These are phyloP conservation scores for Ustilago vetiveriae DNA, from an alignment of 1,284 basidiomycete genomes.

Conservation along the genomic window DNA sequence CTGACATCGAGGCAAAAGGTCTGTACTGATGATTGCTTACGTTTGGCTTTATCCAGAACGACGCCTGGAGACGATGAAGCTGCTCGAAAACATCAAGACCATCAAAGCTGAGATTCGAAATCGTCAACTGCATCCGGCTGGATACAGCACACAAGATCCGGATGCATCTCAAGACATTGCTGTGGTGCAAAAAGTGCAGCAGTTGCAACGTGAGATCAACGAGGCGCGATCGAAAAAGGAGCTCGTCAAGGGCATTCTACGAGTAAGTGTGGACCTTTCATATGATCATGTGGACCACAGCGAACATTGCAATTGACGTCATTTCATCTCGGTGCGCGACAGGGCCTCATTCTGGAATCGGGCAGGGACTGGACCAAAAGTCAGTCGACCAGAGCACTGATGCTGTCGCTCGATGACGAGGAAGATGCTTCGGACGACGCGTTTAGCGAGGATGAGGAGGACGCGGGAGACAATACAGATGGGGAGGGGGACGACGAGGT, in stretches of 20 bases:
- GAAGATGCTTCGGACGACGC: slow-evolving; percentile 49
- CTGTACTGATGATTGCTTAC: neutral
- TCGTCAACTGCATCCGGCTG: slow-evolving; percentile 28
- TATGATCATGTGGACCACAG: too few species aligned
- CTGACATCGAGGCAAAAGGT: neutral
- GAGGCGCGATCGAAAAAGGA: slow-evolving; percentile 46
- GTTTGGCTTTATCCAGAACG: slow-evolving; percentile 6
- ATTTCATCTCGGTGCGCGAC: neutral
- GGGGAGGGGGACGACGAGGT: slow-evolving; percentile 29
- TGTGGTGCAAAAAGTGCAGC: slow-evolving; percentile 27
- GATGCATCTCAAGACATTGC: slow-evolving; percentile 32
- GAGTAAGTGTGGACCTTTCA: slow-evolving; percentile 46
- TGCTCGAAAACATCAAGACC: slow-evolving; percentile 31
- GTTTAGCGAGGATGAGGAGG: slow-evolving; percentile 41
- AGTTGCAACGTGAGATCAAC: slow-evolving; percentile 36
- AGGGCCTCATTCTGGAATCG: slow-evolving; percentile 48
- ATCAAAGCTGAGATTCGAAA: slow-evolving; percentile 38
- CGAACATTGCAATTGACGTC: too few species aligned
- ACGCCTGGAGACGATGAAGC: slow-evolving; percentile 28
- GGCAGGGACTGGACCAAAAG: slow-evolving; percentile 46
- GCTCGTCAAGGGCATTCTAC: slow-evolving; percentile 45
- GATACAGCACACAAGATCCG: slow-evolving; percentile 11
- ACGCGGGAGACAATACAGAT: slow-evolving; percentile 1
- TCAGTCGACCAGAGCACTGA: slow-evolving; percentile 22
- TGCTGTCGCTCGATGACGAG: slow-evolving; percentile 48